These are phyloP conservation scores for Saccharomycopsis fodiens DNA, from an alignment of 805 yeast genomes.

Conservation along the genomic window DNA sequence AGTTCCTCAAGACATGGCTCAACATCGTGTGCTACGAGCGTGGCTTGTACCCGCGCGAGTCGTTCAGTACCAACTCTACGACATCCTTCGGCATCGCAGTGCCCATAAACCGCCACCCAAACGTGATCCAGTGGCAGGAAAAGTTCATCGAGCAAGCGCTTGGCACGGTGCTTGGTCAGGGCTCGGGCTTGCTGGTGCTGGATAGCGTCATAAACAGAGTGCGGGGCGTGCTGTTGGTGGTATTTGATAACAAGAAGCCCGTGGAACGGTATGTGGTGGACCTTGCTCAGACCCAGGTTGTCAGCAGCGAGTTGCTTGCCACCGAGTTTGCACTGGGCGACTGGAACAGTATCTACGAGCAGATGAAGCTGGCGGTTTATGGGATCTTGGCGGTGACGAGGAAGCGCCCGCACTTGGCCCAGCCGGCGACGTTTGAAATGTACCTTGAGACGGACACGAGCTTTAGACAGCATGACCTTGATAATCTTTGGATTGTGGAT, in stretches of 20 bases:
- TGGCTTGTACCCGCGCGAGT: slow-evolving; percentile 14
- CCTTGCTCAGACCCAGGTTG: slow-evolving; percentile 2
- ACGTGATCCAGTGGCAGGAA: slow-evolving; percentile 17
- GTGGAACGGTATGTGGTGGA: slow-evolving; percentile 15
- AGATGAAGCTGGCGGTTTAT: slow-evolving; percentile 8
- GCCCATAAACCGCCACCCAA: slow-evolving; percentile 18
- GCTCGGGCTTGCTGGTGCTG: background rate
- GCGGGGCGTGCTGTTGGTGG: slow-evolving; percentile 11
- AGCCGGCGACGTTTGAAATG: background rate
- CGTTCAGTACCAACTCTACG: slow-evolving; percentile 4
- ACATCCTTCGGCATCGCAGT: slow-evolving; percentile 18
- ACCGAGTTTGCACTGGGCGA: slow-evolving; percentile 3
- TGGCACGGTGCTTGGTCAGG: slow-evolving; percentile 5
- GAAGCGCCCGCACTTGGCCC: background rate
- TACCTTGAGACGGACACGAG: background rate
- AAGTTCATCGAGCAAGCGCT: slow-evolving; percentile 9
- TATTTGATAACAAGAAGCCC: slow-evolving; percentile 7
- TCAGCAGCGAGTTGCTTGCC: background rate
- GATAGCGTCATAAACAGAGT: slow-evolving; percentile 7
- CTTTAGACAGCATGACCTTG: background rate
- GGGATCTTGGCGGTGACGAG: slow-evolving; percentile 11
- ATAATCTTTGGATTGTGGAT: background rate
- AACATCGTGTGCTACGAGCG: slow-evolving; percentile 17
- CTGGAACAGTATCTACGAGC: slow-evolving; percentile 18
- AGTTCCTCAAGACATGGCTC: slow-evolving; percentile 18